These are phyloP conservation scores for Bruguiera gymnorhiza DNA, from an alignment of 345 rosid genomes.

Conservation along the genomic window DNA sequence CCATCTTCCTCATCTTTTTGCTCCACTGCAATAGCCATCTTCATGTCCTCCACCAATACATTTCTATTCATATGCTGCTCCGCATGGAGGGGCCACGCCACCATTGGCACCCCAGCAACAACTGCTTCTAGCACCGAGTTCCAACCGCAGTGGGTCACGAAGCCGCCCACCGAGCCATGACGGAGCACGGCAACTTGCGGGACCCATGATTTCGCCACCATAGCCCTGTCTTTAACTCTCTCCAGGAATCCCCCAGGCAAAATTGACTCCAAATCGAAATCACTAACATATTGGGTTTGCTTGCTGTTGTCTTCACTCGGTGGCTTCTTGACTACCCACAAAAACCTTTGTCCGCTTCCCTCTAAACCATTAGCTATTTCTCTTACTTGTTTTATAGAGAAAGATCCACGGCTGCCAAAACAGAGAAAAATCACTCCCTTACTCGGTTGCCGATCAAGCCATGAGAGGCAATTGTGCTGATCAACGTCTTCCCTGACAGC, in stretches of 20 bases:
- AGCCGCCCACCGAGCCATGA: slow-evolving; percentile 27
- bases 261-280: slow-evolving; percentile 6
- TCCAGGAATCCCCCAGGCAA: slow-evolving; percentile 35
- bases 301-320: neutral
- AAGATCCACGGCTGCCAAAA: slow-evolving; percentile 20
- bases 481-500: neutral
- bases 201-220: slow-evolving; percentile 31
- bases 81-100: slow-evolving; percentile 35
- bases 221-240: slow-evolving; percentile 22
- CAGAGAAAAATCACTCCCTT: slow-evolving; percentile 20
- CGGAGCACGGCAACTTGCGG: slow-evolving; percentile 21
- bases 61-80: slow-evolving; percentile 28
- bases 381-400: slow-evolving; percentile 7
- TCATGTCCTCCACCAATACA: slow-evolving; percentile 30
- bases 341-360: slow-evolving; percentile 14
- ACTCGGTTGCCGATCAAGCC: slow-evolving; percentile 16
- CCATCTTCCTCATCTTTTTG: slow-evolving; percentile 16
- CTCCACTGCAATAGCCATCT: slow-evolving; percentile 22
- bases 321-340: slow-evolving; percentile 14
- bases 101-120: slow-evolving; percentile 29
- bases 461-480: slow-evolving; percentile 10
- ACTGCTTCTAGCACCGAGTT: slow-evolving; percentile 36
- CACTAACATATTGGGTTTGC: neutral
- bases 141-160: slow-evolving; percentile 38
- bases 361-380: slow-evolving; percentile 19